A percentile compares a stretch with the other conserved stretches of the same genome.
phyloP scores from a whole-genome alignment of 1,284 basidiomycete genomes.

The Marasmius oreades region DNA sequence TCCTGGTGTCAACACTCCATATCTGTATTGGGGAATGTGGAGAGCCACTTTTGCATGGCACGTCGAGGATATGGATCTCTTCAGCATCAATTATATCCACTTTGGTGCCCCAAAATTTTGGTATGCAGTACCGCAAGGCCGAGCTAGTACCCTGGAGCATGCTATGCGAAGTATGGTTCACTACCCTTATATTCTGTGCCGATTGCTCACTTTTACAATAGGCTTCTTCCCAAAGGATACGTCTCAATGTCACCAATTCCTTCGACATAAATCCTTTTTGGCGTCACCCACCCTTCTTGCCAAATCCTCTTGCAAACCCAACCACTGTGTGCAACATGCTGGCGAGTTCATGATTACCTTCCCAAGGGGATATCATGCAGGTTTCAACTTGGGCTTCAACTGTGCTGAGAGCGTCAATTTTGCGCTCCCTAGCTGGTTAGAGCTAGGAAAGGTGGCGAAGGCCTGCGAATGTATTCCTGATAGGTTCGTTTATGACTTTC shows the following conservation, averaged over 20 bases:
- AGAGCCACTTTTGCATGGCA: conserved; percentile 99
- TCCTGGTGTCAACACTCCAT: conserved; percentile 96
- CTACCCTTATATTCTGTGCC: neutral
- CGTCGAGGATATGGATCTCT: conserved; percentile 96
- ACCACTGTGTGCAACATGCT: conserved; percentile 84
- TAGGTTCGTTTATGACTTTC: conserved; percentile 48
- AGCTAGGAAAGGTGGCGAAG: conserved; percentile 80
- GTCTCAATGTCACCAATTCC: conserved; percentile 85
- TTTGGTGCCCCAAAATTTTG: conserved; percentile 97
- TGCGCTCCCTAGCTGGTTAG: conserved; percentile 93
- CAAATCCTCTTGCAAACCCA: conserved; percentile 80
- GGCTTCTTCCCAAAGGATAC: conserved; percentile 88
- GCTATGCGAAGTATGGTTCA: conserved; percentile 69
- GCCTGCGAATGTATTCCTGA: conserved; percentile 81
- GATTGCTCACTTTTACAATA: conserved; percentile 25
- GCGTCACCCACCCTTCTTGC: conserved; percentile 86
- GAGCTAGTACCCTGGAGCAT: conserved; percentile 74
- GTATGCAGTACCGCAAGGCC: conserved; percentile 92
- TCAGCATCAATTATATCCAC: conserved; percentile 99
- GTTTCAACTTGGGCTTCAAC: conserved; percentile 97
- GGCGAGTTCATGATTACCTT: conserved; percentile 97
- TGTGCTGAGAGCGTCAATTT: conserved; percentile 99
- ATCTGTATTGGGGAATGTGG: conserved; percentile 99
- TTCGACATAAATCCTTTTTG: conserved; percentile 96
- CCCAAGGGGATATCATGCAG: conserved; percentile 92